Base-by-base conservation (phyloP, 345 rosid species). In the Viola odorata region DNA sequence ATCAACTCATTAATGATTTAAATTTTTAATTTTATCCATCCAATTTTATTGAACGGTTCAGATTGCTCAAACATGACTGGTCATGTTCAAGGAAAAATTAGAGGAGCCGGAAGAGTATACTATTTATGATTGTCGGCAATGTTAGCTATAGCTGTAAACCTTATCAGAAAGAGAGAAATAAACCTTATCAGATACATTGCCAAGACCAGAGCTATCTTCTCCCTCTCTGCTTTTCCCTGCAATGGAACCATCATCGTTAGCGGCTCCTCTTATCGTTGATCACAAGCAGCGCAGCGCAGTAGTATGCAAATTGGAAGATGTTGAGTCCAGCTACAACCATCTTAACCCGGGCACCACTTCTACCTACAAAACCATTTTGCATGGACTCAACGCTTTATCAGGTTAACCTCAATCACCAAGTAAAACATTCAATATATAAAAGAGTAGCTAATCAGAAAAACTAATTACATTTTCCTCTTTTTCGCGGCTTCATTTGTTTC, bases 301-400 rank as follows among this genome's bases (percentile, higher is more conserved):
- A 37, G 11, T 4, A 23, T 23, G 32, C 37, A 73, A 63, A 23
- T 53, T 61, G 3, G 80, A 70, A 45, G 76, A 76, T 61, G 58
- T 76, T 54, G 71, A 79, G 58, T 66, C 76, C 15, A 67, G 58
- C 45, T 55, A 13, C 7, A 37, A 12, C 32, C 37, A 51, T 44
- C 6, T 13, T 57, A 58, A 45, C 15, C 23, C 57, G 16, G 71
- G 72, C 59, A 65, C 69, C 14, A 73, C 84, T 6, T 70, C 84
- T 64, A 73, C 73, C 76, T 81, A 70, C 72, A 80, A 74, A 41
- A 78, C 95, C 60, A 75, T 82, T 67, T 78, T 85, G 75, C 78
- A 85, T 69, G 85, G 87, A 71, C 71, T 81, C 51, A 83, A 83
- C 73, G 85, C 91, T 53, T 76, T 83, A 62, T 83, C 95, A 83